Base-by-base conservation (phyloP, 2,329 filamentous ascomycete genomes). In the Sclerotinia borealis region DNA sequence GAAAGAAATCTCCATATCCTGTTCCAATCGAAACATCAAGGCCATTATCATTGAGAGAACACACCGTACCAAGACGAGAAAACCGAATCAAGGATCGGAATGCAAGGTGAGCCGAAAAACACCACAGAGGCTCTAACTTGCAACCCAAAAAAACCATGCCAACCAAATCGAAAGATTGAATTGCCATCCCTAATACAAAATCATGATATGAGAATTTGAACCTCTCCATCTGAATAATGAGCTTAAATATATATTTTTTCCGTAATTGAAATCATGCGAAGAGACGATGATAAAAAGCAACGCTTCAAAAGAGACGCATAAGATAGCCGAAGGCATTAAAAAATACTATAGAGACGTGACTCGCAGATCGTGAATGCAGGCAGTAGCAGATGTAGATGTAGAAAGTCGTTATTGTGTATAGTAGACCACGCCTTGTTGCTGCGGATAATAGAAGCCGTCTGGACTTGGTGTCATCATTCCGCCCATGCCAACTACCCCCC, bases 381-480 rank as follows among this genome's bases (percentile, higher is more conserved):
- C 11, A n/a, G 8, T 43, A 19, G 29, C 15, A 11, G 31, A 9
- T 17, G 39, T 48, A 48, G 41, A 29, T 56, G 17, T 25, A 52
- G 29, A 17, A 55, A 17, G 37, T 27, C 29, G 61, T 79, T 83
- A 87, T 74, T 85, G 83, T 61, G 80, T 78, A 72, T 87, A 88
- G 75, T 85, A 88, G 66, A 86, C 78, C 75, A 85, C 82, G 47
- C 81, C 82, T 43, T 74, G 73, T 59, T 79, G 76, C 68, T 84
- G 85, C 27, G 84, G 80, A 71, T 88, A 88, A 72, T 93, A 96
- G 77, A 89, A 96, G 65, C 81, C 81, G 74, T 87, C 81, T 71
- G 83, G 81, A 72, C 79, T 86, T 67, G 81, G 84, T 66, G 90
- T 89, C 79, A 92, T 89, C 87, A 95, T 92, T 11, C 89, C 88